Percentiles rank a stretch among this genome's conserved stretches.
These are phyloP conservation scores for Geranium rotundifolium DNA, from an alignment of 345 rosid genomes.

Conservation along the genomic window DNA sequence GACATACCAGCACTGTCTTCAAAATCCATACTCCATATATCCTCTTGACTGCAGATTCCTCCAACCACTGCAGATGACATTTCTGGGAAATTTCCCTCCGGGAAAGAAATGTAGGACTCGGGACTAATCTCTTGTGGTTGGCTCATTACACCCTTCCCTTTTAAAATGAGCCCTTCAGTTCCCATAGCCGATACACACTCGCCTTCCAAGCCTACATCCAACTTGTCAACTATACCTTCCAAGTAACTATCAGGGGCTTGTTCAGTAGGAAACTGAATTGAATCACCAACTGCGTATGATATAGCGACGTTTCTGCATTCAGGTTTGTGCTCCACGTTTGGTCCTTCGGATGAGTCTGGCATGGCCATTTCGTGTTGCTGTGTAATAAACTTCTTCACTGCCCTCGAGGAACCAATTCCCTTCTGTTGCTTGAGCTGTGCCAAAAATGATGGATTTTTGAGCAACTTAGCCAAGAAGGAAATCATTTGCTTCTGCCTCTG, in stretches of 20 bases:
- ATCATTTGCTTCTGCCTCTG: slow-evolving; percentile 68
- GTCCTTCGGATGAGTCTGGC: slow-evolving; percentile 33
- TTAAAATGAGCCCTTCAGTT: slow-evolving; percentile 18
- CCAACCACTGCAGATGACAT: slow-evolving; percentile 26
- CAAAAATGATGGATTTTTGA: slow-evolving; percentile 49
- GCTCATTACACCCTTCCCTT: slow-evolving; percentile 34
- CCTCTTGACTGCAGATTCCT: slow-evolving; percentile 35
- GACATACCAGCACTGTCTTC: slow-evolving; percentile 33
- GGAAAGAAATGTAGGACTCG: slow-evolving; percentile 42
- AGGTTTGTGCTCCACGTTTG: slow-evolving; percentile 33
- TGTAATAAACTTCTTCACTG: slow-evolving; percentile 51
- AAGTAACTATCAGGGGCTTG: slow-evolving; percentile 23
- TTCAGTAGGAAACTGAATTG: slow-evolving; percentile 15
- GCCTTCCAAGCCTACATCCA: slow-evolving; percentile 18
- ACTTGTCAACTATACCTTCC: slow-evolving; percentile 11
- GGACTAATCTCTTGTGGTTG: slow-evolving; percentile 30
- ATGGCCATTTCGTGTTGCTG: slow-evolving; percentile 29
- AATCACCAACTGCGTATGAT: slow-evolving; percentile 14
- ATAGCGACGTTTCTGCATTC: slow-evolving; percentile 18
- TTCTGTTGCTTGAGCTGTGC: slow-evolving; percentile 40
- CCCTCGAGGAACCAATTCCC: slow-evolving; percentile 34
- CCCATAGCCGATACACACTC: slow-evolving; percentile 22
- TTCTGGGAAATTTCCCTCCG: slow-evolving; percentile 27
- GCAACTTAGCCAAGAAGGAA: slow-evolving; percentile 60
- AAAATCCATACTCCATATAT: slow-evolving; percentile 57